These are phyloP conservation scores for Mallotus japonicus DNA, from an alignment of 441 rosid species.

Conservation along the genomic window DNA sequence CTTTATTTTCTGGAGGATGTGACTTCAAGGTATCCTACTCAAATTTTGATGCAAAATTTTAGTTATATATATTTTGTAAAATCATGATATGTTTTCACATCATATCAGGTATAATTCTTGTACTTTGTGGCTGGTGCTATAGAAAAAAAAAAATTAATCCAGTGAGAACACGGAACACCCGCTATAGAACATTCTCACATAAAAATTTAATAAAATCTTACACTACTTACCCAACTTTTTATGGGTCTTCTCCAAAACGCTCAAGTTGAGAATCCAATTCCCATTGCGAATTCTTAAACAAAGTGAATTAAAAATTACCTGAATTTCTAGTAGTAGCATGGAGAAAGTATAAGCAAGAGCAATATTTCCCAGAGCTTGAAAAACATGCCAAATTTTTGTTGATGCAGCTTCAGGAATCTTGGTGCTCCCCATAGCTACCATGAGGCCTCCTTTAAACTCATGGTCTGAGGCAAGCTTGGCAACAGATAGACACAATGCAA, in stretches of 20 bases:
- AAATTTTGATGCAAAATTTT: neutral
- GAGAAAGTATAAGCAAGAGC: slow-evolving; percentile 30
- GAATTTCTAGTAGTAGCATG: slow-evolving; percentile 31
- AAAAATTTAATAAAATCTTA: too few species aligned
- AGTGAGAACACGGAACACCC: too few species aligned
- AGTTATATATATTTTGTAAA: too few species aligned
- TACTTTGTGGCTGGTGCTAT: too few species aligned
- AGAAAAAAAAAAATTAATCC: too few species aligned
- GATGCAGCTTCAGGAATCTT: neutral
- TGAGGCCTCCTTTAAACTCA: slow-evolving; percentile 26
- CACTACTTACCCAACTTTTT: too few species aligned
- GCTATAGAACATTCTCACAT: too few species aligned
- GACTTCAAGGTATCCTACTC: slow-evolving; percentile 33
- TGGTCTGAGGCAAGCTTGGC: slow-evolving; percentile 16
- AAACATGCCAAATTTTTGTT: slow-evolving; percentile 27
- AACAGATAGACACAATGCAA: slow-evolving; percentile 23
- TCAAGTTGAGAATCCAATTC: too few species aligned
- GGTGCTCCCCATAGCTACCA: neutral
- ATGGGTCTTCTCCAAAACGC: too few species aligned
- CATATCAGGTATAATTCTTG: too few species aligned
- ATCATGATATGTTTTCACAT: too few species aligned
- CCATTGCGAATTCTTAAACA: too few species aligned
- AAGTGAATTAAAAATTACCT: slow-evolving; percentile 16
- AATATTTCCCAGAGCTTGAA: slow-evolving; percentile 37
- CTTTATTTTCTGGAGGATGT: slow-evolving; percentile 31